Evolutionary conservation across 2,329 filamentous ascomycete species (phyloP), one percentile per base, ranked within the genome.

Genomic region (Aschersonia sp.): DNA sequence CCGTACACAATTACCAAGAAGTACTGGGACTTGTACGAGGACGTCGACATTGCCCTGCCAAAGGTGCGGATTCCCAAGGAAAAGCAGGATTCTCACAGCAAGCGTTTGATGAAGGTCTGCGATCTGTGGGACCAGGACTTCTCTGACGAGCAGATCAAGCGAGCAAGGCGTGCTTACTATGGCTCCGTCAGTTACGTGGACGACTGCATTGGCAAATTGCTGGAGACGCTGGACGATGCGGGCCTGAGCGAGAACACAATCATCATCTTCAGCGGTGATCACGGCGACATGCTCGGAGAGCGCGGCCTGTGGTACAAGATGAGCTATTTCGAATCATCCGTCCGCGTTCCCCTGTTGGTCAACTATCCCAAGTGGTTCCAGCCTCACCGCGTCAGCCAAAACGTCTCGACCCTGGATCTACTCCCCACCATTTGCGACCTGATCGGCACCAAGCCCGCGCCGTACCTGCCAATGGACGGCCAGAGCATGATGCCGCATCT

Each of bases 291-390:
- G 89, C 77, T 96, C 6, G 89, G 89, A 50, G 89, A 96, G 70
- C 81, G 87, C 47, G 85, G 85, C 5, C 70, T 96, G 44, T 96
- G 89, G 89, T 89, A 95, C 72, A 96, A 96, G 75, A 96, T 96
- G 89, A 87, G 80, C 60, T 96, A 92, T 76, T 95, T 88, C 58
- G 89, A 96, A 73, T 83, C 83, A 41, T 94, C 87, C 10, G 87
- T 87, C 43, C 83, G 89, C 31, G 89, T 96, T 29, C 89, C 89
- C 1, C 81, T 96, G 61, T 72, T 96, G 54, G 76, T 95, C 61
- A 83, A 87, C 64, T 80, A 89, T 57, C 89, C 89, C 30, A 73
- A 80, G 57, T 75, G 74, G 51, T 94, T 90, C 64, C 62, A 72
- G 11, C 81, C 88, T 33, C 87, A 81, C 68, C 83, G 80, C 35